Conservation (phyloP, 2,329 filamentous ascomycete genomes). For the Botryotinia calthae region DNA sequence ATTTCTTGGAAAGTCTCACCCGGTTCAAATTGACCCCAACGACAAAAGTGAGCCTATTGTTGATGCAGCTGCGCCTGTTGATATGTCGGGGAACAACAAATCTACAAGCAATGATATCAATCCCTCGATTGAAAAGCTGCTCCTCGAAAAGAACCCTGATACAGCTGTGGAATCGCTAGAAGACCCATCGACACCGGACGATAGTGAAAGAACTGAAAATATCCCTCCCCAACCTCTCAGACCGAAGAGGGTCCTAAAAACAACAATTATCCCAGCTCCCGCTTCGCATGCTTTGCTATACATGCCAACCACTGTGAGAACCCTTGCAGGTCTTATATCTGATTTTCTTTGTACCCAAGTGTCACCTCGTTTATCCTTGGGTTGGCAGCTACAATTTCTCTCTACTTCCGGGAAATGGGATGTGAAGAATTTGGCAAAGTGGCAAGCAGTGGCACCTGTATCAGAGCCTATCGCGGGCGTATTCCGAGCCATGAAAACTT, state of each 20-base stretch:
- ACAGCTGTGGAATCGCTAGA: constrained; percentile 42
- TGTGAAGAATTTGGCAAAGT: constrained; percentile 92
- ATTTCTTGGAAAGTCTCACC: constrained; percentile 39
- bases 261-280: constrained; percentile 68
- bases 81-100: constrained; percentile 31
- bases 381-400: constrained; percentile 88
- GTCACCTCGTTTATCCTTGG: constrained; percentile 73
- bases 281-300: constrained; percentile 85
- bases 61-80: constrained; percentile 50
- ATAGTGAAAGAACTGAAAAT: constrained; percentile 38
- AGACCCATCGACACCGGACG: constrained; percentile 49
- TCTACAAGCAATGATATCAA: constrained; percentile 40
- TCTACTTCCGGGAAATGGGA: constrained; percentile 95
- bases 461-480: constrained; percentile 73
- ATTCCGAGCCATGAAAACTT: constrained; percentile 89
- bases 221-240: constrained; percentile 50
- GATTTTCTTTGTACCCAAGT: constrained; percentile 75
- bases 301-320: constrained; percentile 69
- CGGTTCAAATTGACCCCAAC: constrained; percentile 30
- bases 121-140: constrained; percentile 43
- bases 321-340: constrained; percentile 76
- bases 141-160: constrained; percentile 37
- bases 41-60: constrained; percentile 42
- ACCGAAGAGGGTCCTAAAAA: constrained; percentile 60
- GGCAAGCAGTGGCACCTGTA: constrained; percentile 76